A percentile compares a stretch with the other conserved stretches of the same genome.
phyloP scores from a whole-genome alignment of 2,329 filamentous ascomycete species.

The Clarireedia homoeocarpa region DNA sequence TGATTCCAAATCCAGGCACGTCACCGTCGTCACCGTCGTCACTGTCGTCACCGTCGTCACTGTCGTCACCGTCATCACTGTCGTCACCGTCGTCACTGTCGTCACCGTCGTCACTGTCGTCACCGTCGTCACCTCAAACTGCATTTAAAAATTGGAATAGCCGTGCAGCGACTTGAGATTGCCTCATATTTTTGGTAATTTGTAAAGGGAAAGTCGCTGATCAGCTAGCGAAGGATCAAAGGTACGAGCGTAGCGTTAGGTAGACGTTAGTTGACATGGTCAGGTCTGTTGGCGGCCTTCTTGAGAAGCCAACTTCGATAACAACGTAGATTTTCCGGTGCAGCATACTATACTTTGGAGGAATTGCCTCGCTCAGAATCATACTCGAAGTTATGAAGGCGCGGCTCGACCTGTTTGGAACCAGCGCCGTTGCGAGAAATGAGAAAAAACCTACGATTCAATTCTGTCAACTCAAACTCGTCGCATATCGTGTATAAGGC shows the following conservation, averaged over 20 bases:
- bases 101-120: too few relatives aligned
- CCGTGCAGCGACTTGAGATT: too few relatives aligned
- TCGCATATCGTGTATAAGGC: not conserved
- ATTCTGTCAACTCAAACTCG: not conserved
- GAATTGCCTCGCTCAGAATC: not conserved
- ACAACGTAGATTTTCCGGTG: not conserved
- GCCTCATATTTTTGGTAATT: too few relatives aligned
- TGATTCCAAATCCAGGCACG: not conserved
- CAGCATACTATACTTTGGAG: not conserved
- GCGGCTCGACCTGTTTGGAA: not conserved
- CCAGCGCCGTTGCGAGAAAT: not conserved
- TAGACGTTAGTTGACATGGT: not conserved
- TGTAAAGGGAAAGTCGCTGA: not conserved
- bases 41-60: too few relatives aligned
- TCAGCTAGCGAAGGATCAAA: conserved; percentile 2
- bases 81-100: too few relatives aligned
- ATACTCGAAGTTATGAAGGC: not conserved
- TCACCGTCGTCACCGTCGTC: too few relatives aligned
- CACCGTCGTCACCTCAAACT: too few relatives aligned
- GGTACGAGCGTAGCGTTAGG: not conserved
- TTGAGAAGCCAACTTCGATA: not conserved
- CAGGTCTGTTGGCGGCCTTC: not conserved
- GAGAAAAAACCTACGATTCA: not conserved
- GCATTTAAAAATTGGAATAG: too few relatives aligned
- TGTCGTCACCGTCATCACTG: too few relatives aligned